These are phyloP conservation scores for Lepidium africanum DNA, from an alignment of 345 rosid species.

Conservation along the genomic window DNA sequence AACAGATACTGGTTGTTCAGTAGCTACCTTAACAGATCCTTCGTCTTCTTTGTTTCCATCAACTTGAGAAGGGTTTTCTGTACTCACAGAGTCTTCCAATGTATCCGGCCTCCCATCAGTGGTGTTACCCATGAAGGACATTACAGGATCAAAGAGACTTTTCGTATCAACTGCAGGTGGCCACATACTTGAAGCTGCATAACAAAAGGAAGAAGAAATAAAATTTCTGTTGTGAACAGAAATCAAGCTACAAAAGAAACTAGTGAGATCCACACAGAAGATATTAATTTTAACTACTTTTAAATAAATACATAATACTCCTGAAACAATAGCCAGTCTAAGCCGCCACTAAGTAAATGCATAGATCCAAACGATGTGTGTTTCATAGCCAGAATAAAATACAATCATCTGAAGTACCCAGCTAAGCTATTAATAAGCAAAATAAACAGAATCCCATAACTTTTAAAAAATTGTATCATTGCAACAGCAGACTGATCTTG, in stretches of 20 bases:
- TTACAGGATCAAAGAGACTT: conserved; percentile 50
- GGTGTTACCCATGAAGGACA: conserved; percentile 71
- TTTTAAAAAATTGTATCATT: not conserved
- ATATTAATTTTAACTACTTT: not conserved
- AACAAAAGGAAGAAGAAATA: not conserved
- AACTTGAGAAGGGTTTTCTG: conserved; percentile 21
- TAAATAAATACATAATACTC: not conserved
- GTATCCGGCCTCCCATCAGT: conserved; percentile 42
- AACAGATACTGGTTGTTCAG: conserved; percentile 25
- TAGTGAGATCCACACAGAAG: not conserved
- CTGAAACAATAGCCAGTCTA: not conserved
- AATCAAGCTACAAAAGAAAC: not conserved
- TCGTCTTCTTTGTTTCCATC: conserved; percentile 39
- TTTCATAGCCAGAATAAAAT: not conserved
- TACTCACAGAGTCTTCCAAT: conserved; percentile 34
- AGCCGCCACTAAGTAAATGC: not conserved
- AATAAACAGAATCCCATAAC: not conserved
- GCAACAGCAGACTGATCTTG: not conserved
- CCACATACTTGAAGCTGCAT: conserved; percentile 65
- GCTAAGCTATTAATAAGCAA: not conserved
- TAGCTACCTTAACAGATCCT: not conserved
- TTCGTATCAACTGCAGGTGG: conserved; percentile 42
- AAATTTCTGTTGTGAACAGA: not conserved
- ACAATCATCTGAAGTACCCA: not conserved
- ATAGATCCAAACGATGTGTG: not conserved